phyloP scores from a whole-genome alignment of 2,329 filamentous ascomycete species.

The Penicillium sp. region DNA sequence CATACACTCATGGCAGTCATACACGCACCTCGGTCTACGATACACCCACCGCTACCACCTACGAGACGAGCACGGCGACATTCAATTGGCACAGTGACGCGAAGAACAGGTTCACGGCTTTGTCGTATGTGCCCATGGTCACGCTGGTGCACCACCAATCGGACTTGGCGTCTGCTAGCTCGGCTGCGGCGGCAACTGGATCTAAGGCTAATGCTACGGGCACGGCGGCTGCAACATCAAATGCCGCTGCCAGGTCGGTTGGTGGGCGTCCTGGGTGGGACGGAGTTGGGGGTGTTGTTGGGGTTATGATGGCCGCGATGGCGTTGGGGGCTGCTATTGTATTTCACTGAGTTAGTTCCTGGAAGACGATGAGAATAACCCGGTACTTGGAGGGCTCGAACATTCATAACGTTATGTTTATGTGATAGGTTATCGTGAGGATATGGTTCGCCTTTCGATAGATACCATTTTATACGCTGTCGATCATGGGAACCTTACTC shows the following conservation, averaged over 20 bases:
- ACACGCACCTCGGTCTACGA: not conserved
- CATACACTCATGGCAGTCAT: not conserved
- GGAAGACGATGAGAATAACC: not conserved
- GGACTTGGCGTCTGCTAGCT: slow-evolving; percentile 1
- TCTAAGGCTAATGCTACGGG: not conserved
- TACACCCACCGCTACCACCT: not conserved
- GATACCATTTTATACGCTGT: too few species aligned
- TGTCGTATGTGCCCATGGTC: slow-evolving; percentile 5
- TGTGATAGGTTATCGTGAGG: not conserved
- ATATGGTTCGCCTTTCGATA: too few species aligned
- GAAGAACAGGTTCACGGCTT: not conserved
- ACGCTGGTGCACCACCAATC: slow-evolving; percentile 13
- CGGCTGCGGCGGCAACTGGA: not conserved
- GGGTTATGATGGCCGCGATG: slow-evolving; percentile 7
- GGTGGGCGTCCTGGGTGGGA: not conserved
- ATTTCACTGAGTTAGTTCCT: not conserved
- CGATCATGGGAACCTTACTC: too few species aligned
- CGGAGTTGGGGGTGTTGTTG: slow-evolving; percentile 5
- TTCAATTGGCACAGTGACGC: not conserved
- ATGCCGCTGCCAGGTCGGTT: slow-evolving; percentile 9
- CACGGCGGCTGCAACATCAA: slow-evolving; percentile 9
- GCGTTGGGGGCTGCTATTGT: slow-evolving; percentile 14
- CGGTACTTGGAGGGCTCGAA: too few species aligned
- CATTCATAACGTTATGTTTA: not conserved
- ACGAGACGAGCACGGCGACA: not conserved